phyloP scores from a whole-genome alignment of 106 monocot species.

The Dendrobium huoshanense region DNA sequence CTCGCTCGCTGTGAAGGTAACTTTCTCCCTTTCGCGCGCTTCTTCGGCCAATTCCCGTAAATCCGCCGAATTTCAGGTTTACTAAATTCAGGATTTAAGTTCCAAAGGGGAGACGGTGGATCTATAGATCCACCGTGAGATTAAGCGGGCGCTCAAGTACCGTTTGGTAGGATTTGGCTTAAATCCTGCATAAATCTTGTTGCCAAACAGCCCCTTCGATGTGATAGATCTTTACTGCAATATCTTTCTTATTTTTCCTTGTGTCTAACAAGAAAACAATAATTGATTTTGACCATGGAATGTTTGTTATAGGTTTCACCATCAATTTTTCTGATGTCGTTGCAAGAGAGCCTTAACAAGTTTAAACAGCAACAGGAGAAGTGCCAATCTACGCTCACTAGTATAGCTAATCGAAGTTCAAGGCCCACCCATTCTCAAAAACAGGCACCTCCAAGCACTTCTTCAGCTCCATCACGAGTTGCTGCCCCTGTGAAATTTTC shows the following conservation, averaged over 20 bases:
- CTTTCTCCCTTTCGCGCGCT: too few relatives aligned
- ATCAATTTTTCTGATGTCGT: constrained; percentile 32
- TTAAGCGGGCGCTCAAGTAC: too few relatives aligned
- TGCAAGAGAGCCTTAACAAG: constrained; percentile 74
- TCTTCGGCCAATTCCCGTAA: too few relatives aligned
- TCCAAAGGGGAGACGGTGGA: too few relatives aligned
- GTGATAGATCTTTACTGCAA: not conserved
- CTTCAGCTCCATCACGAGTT: constrained; percentile 27
- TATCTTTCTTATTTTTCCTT: not conserved
- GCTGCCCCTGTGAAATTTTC: constrained; percentile 62
- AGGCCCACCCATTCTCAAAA: constrained; percentile 26
- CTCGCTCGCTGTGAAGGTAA: too few relatives aligned
- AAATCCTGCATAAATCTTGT: too few relatives aligned
- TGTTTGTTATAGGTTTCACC: not conserved
- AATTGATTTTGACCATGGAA: not conserved
- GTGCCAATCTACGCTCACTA: constrained; percentile 72
- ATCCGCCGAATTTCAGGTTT: too few relatives aligned
- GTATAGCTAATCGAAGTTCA: constrained; percentile 38
- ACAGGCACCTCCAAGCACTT: constrained; percentile 10
- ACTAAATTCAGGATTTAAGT: too few relatives aligned
- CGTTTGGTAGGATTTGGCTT: too few relatives aligned
- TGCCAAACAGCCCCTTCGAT: not conserved
- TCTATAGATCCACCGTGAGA: too few relatives aligned
- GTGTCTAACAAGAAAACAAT: not conserved
- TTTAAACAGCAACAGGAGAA: constrained; percentile 90